phyloP scores from a whole-genome alignment of 345 rosid species.

The Bretschneidera sinensis region DNA sequence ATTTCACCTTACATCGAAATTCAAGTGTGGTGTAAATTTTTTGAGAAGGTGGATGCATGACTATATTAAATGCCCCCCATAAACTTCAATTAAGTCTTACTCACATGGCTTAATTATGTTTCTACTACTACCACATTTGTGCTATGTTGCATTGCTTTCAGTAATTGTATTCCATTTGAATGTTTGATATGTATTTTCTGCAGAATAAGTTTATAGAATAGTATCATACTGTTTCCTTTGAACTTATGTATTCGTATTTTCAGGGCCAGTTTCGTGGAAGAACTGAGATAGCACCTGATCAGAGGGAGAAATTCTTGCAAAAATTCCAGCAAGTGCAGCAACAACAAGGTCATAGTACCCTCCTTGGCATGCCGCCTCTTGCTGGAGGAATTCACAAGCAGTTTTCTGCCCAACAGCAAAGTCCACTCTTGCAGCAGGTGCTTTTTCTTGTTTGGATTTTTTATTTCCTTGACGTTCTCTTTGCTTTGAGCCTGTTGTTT shows the following conservation, averaged over 20 bases:
- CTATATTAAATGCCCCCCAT: no score
- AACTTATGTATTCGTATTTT: not conserved
- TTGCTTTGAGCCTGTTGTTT: not conserved
- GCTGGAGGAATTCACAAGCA: conserved; percentile 82
- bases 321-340: conserved; percentile 86
- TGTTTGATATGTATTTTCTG: not conserved
- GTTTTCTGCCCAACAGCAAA: conserved; percentile 81
- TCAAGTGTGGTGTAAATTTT: no score
- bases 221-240: not conserved
- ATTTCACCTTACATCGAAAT: no score
- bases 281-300: conserved; percentile 91
- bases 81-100: not conserved
- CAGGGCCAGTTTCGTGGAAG: conserved; percentile 73
- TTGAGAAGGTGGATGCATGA: no score
- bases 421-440: conserved; percentile 80
- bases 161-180: not conserved
- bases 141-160: not conserved
- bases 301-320: conserved; percentile 82
- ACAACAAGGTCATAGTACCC: conserved; percentile 68
- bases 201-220: not conserved
- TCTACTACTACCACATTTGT: not conserved
- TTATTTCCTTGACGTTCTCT: conserved; percentile 15
- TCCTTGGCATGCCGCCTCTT: conserved; percentile 67
- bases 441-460: conserved; percentile 14
- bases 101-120: not conserved